A percentile compares a stretch with the other conserved stretches of the same genome.
These are phyloP conservation scores for Excoecaria cochinchinensis DNA, from an alignment of 345 rosid species.

Conservation along the genomic window DNA sequence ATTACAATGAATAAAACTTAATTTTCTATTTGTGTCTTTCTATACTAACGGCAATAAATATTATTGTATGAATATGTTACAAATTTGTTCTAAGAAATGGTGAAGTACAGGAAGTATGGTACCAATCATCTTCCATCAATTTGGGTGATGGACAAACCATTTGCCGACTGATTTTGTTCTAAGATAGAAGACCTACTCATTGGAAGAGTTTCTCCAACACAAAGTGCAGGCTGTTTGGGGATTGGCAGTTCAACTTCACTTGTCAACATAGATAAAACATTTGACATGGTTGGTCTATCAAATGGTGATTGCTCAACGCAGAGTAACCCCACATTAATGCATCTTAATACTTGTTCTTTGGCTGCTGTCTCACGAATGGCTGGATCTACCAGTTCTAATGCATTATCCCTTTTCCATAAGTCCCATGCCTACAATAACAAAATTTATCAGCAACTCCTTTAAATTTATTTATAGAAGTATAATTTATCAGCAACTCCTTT, in stretches of 20 bases:
- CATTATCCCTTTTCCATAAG: slow-evolving; percentile 14
- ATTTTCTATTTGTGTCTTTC: too few relatives aligned
- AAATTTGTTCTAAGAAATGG: too few relatives aligned
- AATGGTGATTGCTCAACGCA: background rate
- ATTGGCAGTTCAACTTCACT: background rate
- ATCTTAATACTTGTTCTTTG: slow-evolving; percentile 1
- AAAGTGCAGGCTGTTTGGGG: slow-evolving; percentile 11
- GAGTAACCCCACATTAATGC: background rate
- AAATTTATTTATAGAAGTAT: background rate
- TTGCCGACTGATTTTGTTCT: too few relatives aligned
- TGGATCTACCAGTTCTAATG: slow-evolving; percentile 10
- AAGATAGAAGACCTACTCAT: too few relatives aligned
- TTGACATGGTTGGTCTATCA: slow-evolving; percentile 7
- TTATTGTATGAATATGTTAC: too few relatives aligned
- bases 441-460: too few relatives aligned
- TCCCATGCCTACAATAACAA: slow-evolving; percentile 22
- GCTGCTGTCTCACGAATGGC: background rate
- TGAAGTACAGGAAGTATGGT: too few relatives aligned
- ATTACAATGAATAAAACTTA: too few relatives aligned
- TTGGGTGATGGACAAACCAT: too few relatives aligned
- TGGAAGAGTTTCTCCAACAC: background rate
- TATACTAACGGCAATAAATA: too few relatives aligned
- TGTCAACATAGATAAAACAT: slow-evolving; percentile 1
- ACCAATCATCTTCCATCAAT: too few relatives aligned
- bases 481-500: too few relatives aligned